Percentiles rank a stretch among this genome's conserved stretches.
Conservation (phyloP, 148 eudicot genomes). For the Mesembryanthemum crystallinum region DNA sequence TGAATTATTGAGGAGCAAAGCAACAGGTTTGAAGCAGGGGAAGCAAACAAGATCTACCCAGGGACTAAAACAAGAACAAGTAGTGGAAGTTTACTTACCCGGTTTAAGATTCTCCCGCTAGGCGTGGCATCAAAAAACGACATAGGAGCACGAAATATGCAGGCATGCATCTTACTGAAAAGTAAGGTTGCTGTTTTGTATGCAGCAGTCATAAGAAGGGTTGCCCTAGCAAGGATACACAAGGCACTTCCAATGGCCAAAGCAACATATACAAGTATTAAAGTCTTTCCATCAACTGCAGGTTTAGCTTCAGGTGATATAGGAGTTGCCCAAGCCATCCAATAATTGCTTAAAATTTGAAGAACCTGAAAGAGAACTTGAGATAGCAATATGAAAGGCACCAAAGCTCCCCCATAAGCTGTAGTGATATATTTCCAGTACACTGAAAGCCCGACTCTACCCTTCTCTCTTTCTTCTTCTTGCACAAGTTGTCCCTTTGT, state of each 20-base stretch:
- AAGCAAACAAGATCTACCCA: not conserved
- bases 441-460: slow-evolving; percentile 51
- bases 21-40: not conserved
- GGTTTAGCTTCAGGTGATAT: slow-evolving; percentile 42
- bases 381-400: slow-evolving; percentile 48
- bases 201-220: slow-evolving; percentile 39
- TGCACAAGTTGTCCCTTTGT: slow-evolving; percentile 54
- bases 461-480: slow-evolving; percentile 76
- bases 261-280: slow-evolving; percentile 50
- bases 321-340: slow-evolving; percentile 86
- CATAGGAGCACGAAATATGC: slow-evolving; percentile 77
- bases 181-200: slow-evolving; percentile 59
- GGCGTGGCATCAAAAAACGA: slow-evolving; percentile 83
- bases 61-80: not conserved
- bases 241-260: slow-evolving; percentile 57
- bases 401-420: slow-evolving; percentile 62
- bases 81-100: slow-evolving; percentile 38
- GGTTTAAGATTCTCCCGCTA: slow-evolving; percentile 60
- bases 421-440: slow-evolving; percentile 72
- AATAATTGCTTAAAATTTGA: slow-evolving; percentile 66
- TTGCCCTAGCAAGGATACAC: slow-evolving; percentile 51
- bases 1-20: too few relatives aligned
- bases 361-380: slow-evolving; percentile 52
- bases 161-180: slow-evolving; percentile 56
- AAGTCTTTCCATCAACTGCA: slow-evolving; percentile 37